Conservation (phyloP, 1,284 basidiomycete species). For the Cutaneotrichosporon sp. region DNA sequence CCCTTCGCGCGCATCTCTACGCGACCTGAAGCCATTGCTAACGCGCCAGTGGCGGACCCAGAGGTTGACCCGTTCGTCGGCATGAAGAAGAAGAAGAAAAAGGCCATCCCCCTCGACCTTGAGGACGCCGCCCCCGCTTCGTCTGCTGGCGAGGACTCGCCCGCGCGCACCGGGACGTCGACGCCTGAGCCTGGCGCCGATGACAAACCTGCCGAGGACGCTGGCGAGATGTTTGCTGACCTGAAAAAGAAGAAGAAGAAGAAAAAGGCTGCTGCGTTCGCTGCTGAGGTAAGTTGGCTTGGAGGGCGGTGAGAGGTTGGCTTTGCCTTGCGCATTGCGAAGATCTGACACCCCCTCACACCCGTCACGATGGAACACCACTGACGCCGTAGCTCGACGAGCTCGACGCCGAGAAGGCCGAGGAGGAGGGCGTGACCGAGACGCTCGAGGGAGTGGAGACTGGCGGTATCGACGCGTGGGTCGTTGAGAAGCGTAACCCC, state of each 20-base stretch:
- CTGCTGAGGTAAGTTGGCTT: slow-evolving; percentile 62
- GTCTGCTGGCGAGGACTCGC: slow-evolving; percentile 26
- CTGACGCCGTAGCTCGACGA: slow-evolving; percentile 37
- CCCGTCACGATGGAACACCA: not conserved
- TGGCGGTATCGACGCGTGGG: slow-evolving; percentile 57
- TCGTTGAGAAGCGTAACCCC: slow-evolving; percentile 88
- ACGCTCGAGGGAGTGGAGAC: slow-evolving; percentile 59
- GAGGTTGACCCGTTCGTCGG: slow-evolving; percentile 51
- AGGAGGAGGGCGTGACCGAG: slow-evolving; percentile 70
- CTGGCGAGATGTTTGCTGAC: slow-evolving; percentile 50
- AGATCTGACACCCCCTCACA: slow-evolving; percentile 5
- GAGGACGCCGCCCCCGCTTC: slow-evolving; percentile 39
- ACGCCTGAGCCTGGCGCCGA: slow-evolving; percentile 28
- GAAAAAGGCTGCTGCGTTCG: slow-evolving; percentile 55
- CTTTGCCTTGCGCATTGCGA: not conserved
- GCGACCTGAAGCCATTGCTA: not conserved
- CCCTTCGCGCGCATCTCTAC: not conserved
- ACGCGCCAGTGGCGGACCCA: slow-evolving; percentile 41
- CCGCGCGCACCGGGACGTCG: slow-evolving; percentile 31
- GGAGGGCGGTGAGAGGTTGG: slow-evolving; percentile 5
- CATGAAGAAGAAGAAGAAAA: slow-evolving; percentile 54
- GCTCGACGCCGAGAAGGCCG: slow-evolving; percentile 54
- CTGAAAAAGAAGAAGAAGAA: slow-evolving; percentile 55
- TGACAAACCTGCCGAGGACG: slow-evolving; percentile 31
- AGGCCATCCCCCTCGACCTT: slow-evolving; percentile 46